Percentiles rank a stretch among this genome's conserved stretches.
These are phyloP conservation scores for Komagataella kurtzmanii DNA, from an alignment of 805 yeast species.

Conservation along the genomic window DNA sequence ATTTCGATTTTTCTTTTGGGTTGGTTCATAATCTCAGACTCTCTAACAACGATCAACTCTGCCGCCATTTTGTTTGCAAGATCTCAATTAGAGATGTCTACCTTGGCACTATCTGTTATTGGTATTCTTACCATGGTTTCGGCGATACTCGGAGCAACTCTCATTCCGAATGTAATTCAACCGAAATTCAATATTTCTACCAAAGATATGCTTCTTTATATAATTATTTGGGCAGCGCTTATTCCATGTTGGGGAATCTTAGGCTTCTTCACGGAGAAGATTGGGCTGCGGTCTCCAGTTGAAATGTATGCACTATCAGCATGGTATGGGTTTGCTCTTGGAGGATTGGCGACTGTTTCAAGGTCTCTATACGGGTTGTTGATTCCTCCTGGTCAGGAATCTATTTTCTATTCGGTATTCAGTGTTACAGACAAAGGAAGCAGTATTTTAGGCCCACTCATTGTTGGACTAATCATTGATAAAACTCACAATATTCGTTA, in stretches of 20 bases:
- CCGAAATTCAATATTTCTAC: slow-evolving; percentile 26
- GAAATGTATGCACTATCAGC: slow-evolving; percentile 61
- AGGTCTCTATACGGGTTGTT: slow-evolving; percentile 55
- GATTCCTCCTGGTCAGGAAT: slow-evolving; percentile 65
- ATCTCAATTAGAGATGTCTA: slow-evolving; percentile 54
- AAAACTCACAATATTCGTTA: slow-evolving; percentile 61
- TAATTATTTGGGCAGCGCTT: slow-evolving; percentile 46
- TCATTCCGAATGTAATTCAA: slow-evolving; percentile 32
- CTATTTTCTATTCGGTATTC: slow-evolving; percentile 62
- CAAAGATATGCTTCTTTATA: slow-evolving; percentile 32
- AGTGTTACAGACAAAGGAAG: slow-evolving; percentile 75
- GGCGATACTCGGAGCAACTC: slow-evolving; percentile 55
- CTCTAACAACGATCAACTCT: slow-evolving; percentile 65
- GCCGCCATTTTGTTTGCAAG: slow-evolving; percentile 70
- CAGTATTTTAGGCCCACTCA: slow-evolving; percentile 57
- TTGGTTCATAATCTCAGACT: slow-evolving; percentile 70
- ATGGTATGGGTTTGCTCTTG: slow-evolving; percentile 68
- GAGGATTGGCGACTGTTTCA: slow-evolving; percentile 59
- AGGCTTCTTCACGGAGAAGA: slow-evolving; percentile 39
- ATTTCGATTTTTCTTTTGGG: slow-evolving; percentile 54
- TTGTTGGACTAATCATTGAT: slow-evolving; percentile 65
- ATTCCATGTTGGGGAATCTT: slow-evolving; percentile 63
- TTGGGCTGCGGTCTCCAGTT: slow-evolving; percentile 49
- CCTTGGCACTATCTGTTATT: slow-evolving; percentile 48
- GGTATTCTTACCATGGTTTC: slow-evolving; percentile 54